phyloP scores from a whole-genome alignment of 2,329 filamentous ascomycete genomes.

The Pseudocercospora eumusae region DNA sequence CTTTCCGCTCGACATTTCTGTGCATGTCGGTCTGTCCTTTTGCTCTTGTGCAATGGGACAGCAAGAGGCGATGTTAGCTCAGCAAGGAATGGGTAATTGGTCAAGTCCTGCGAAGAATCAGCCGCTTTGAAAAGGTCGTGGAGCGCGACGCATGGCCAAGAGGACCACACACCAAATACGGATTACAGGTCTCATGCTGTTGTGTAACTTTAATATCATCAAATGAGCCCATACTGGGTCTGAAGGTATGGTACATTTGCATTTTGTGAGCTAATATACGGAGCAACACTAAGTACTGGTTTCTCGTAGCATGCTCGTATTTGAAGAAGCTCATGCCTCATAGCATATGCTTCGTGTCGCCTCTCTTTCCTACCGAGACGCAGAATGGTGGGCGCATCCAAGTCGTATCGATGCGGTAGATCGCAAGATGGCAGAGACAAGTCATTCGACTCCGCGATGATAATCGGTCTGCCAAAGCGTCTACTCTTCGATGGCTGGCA shows the following conservation, averaged over 20 bases:
- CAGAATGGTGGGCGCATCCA: neutral
- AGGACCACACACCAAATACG: neutral
- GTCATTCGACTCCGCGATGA: neutral
- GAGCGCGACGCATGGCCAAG: neutral
- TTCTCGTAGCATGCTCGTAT: neutral
- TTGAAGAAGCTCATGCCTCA: neutral
- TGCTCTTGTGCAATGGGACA: neutral
- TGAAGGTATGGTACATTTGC: neutral
- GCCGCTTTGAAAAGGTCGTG: neutral
- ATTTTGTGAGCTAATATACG: neutral
- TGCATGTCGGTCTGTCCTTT: neutral
- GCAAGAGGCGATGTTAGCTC: neutral
- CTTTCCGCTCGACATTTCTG: neutral
- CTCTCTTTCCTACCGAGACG: neutral
- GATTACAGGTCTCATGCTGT: neutral
- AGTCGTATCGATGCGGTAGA: neutral
- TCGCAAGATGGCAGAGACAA: neutral
- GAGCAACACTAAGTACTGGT: neutral
- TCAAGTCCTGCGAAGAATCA: neutral
- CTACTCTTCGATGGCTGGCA: constrained; percentile 12
- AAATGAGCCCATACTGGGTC: neutral
- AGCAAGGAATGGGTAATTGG: neutral
- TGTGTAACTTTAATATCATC: neutral
- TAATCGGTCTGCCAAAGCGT: no score
- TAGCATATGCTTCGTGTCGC: neutral